Base-by-base conservation (phyloP, 1,284 basidiomycete genomes). In the Rhodotorula sp. region DNA sequence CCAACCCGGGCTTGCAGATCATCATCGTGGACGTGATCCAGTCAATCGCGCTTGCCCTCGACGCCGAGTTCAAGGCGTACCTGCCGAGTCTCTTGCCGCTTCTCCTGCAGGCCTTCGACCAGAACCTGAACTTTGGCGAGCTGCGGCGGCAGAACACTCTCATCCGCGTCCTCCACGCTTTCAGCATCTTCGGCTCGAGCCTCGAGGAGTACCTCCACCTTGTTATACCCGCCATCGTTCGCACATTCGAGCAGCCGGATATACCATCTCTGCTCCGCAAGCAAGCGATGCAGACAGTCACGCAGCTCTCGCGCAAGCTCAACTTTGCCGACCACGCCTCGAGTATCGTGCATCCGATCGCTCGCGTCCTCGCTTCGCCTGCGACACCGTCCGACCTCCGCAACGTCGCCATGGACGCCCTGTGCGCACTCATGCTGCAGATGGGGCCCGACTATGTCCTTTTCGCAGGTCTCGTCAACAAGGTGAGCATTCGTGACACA, bases 251-350 rank as follows among this genome's bases (percentile, higher is more conserved):
- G 80, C 86, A 91, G 59, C 81, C 86, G 0, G 92, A 94, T 75
- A 89, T 87, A 1, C 86, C 89, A 2, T 85, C 86, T 2, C 82
- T 86, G 40, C 82, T 99, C 57, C 88, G 95, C 54, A 93, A 92
- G 80, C 87, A 89, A 57, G 94, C 95, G 0, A 90, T 99, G 59
- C 87, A 91, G 71, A 95, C 93, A 0, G 91, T 98, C 26, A 94
- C 94, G 55, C 90, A 91, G 40, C 83, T 99, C 26, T 94, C 93
- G 22, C 86, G 89, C 73, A 88, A 95, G 73, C 93, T 99, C 77
- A 98, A 99, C 81, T 97, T 99, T 79, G 94, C 92, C n/a, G 96
- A 99, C 78, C 94, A 99, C 77, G 94, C 95, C 13, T 96, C 94
- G 26, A 87, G 95, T 57, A 97, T 99, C 77, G 92, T 99, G 31